Conservation (phyloP, 2,329 filamentous ascomycete species). For the Corynespora cassiicola region DNA sequence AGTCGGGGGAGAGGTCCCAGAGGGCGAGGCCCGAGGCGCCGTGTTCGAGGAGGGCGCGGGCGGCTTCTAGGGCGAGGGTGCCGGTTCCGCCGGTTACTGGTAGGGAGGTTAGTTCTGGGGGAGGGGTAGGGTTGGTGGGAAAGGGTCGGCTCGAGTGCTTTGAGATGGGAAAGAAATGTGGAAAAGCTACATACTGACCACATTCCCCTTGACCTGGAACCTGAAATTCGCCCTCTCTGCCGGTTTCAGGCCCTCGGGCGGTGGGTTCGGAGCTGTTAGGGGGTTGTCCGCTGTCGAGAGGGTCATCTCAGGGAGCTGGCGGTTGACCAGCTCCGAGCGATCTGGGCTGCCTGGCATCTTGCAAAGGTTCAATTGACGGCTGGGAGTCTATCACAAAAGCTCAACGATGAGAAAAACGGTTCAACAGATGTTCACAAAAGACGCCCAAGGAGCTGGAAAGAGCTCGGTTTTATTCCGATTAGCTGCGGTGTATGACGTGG, state of each 20-base stretch:
- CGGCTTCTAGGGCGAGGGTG: slow-evolving; percentile 64
- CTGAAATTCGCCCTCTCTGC: slow-evolving; percentile 53
- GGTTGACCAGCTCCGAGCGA: slow-evolving; percentile 51
- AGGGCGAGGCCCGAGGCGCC: slow-evolving; percentile 66
- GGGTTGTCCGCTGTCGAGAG: slow-evolving; percentile 55
- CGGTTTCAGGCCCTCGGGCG: slow-evolving; percentile 50
- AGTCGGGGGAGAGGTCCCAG: slow-evolving; percentile 63
- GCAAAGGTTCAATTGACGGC: no score
- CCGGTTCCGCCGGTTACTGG: slow-evolving; percentile 71
- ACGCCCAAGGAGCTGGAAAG: no score
- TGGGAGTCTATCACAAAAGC: no score
- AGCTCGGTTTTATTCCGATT: no score
- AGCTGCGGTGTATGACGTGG: no score
- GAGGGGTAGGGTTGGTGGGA: no score
- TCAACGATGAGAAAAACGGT: no score
- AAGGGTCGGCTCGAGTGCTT: neutral
- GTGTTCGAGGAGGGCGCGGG: slow-evolving; percentile 71
- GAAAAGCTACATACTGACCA: slow-evolving; percentile 58
- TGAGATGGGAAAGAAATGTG: neutral
- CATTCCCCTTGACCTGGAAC: slow-evolving; percentile 61
- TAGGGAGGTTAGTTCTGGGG: slow-evolving; percentile 1
- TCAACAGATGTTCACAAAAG: no score
- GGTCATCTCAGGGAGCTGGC: slow-evolving; percentile 57
- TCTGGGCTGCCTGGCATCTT: slow-evolving; percentile 45
- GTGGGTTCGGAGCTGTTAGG: slow-evolving; percentile 49